These are phyloP conservation scores for Rachicladosporium sp. DNA, from an alignment of 2,329 filamentous ascomycete species.

Conservation along the genomic window DNA sequence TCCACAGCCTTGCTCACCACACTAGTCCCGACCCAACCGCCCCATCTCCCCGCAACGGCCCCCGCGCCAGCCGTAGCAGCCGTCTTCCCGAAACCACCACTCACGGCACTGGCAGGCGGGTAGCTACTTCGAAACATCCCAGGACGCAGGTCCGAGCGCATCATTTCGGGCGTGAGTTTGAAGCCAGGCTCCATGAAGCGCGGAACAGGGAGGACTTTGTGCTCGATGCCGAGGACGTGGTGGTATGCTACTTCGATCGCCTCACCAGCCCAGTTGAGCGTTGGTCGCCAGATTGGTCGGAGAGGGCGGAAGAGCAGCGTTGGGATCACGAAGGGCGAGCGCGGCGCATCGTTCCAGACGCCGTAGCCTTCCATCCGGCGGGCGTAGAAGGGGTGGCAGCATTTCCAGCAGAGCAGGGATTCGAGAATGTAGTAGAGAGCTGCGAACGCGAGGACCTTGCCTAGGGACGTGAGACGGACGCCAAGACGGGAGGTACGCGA, in stretches of 20 bases:
- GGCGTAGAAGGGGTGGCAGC: slow-evolving; percentile 40
- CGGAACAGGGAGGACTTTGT: neutral
- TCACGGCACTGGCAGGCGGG: slow-evolving; percentile 6
- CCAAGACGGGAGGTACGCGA: slow-evolving; percentile 7
- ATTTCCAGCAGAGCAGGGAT: slow-evolving; percentile 22
- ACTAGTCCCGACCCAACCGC: neutral
- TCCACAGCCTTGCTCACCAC: too few species aligned
- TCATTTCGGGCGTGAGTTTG: slow-evolving; percentile 1
- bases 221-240: slow-evolving; percentile 3
- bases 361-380: slow-evolving; percentile 38
- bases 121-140: slow-evolving; percentile 3
- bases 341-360: slow-evolving; percentile 39
- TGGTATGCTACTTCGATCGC: slow-evolving; percentile 1
- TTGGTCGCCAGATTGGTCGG: slow-evolving; percentile 24
- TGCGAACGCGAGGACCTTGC: slow-evolving; percentile 28
- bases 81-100: slow-evolving; percentile 10
- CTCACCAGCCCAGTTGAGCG: slow-evolving; percentile 10
- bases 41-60: slow-evolving; percentile 2
- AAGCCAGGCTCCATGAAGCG: neutral
- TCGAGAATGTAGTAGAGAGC: slow-evolving; percentile 36
- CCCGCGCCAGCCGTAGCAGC: slow-evolving; percentile 3
- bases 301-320: slow-evolving; percentile 38
- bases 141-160: neutral
- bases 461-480: slow-evolving; percentile 28
- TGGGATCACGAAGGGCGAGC: slow-evolving; percentile 43